Base-by-base conservation (phyloP, 371 early-diverging fungal species). In the Actinomortierella wolfii region DNA sequence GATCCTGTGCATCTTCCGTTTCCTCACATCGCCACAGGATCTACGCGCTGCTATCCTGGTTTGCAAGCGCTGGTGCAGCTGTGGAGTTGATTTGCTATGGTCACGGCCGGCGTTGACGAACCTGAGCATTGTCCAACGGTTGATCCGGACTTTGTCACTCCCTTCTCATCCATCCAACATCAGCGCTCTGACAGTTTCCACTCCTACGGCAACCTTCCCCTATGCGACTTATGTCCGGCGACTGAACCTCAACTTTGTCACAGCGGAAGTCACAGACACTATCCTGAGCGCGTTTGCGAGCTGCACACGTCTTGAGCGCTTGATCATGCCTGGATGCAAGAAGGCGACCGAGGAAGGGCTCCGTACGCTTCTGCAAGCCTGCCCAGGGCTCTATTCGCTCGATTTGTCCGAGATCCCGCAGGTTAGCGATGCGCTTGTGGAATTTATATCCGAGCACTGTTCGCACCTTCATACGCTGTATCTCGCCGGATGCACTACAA, bases 231-330 rank as follows among this genome's bases (percentile, higher is more conserved):
- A 83, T 45, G 78, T 88, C 48, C 86, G 86, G 8, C 83, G 86
- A 17, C 82, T 88, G 61, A 88, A 86, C 57, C 68, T 88, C 50
- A 80, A 84, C 7, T 68, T 79, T 42, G 76, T 86, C n/a, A 53
- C 82, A 5, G 73, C 70, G 7, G 68, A 77, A 34, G 65, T 88
- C 25, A 62, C 68, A 3, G 85, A 88, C 51, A 52, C 64, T 0
- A 60, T 76, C 3, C 59, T 88, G 23, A 52, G 56, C 2, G 58
- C 57, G 9, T 77, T 88, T 11, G 68, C 69, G 17, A 56, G 55
- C 7, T 86, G 88, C 59, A 67, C 78, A 51, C 80, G 86, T 40
- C 68, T 89, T 23, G 87, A 89, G 59, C 81, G 86, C 40, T 56
- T 89, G 25, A 79, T 86, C 18, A 58, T 89, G 15, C 77, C 85